Evolutionary conservation across 225 moss, liverwort and hornwort species (phyloP).

Genomic region (Climacium dendroides): DNA sequence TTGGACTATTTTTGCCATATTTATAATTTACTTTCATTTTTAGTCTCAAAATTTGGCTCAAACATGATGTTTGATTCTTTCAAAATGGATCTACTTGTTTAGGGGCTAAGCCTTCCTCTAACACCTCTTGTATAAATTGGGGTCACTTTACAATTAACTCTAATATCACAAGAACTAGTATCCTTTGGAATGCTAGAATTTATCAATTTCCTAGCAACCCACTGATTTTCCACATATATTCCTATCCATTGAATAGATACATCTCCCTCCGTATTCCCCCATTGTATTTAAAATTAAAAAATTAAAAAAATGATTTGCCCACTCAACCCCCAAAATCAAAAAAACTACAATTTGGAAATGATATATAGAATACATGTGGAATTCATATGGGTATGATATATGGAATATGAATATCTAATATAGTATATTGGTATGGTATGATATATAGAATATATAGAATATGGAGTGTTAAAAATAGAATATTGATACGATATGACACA

Average conservation of each 20-base stretch:
- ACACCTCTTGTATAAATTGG: too few relatives aligned
- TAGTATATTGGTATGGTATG: background rate
- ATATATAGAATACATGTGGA: background rate
- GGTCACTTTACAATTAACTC: too few relatives aligned
- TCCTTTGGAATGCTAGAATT: background rate
- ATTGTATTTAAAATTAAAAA: too few relatives aligned
- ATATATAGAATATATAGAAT: background rate
- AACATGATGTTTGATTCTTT: too few relatives aligned
- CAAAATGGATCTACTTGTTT: too few relatives aligned
- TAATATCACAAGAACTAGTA: background rate
- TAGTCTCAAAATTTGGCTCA: too few relatives aligned
- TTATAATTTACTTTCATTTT: too few relatives aligned
- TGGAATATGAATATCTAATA: background rate
- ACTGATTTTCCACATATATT: background rate
- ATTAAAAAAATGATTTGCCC: background rate
- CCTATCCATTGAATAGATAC: too few relatives aligned
- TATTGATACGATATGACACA: background rate
- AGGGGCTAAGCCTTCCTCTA: too few relatives aligned
- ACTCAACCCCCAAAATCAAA: background rate
- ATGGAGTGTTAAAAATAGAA: fast-evolving
- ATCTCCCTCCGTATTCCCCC: fast-evolving
- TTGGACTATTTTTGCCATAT: too few relatives aligned
- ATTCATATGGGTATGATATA: background rate
- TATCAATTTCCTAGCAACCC: background rate
- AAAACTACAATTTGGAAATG: background rate